phyloP scores from a whole-genome alignment of 2,329 filamentous ascomycete genomes.

The Colletotrichum sp. region DNA sequence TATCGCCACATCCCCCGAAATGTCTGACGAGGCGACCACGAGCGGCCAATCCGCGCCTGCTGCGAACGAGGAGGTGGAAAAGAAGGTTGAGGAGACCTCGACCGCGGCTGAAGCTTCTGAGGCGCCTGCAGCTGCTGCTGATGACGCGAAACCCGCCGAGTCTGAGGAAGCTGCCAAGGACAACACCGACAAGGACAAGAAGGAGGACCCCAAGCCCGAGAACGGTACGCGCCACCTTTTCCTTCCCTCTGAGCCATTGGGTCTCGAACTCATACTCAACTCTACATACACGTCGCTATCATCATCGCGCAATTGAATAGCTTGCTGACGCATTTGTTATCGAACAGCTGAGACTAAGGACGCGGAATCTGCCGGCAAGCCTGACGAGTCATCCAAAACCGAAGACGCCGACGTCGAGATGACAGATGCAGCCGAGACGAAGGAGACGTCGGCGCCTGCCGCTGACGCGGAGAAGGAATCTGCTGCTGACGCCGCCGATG shows the following conservation, averaged over 20 bases:
- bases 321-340: neutral
- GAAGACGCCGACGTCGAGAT: slow-evolving; percentile 64
- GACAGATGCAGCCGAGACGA: slow-evolving; percentile 55
- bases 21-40: slow-evolving; percentile 41
- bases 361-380: slow-evolving; percentile 32
- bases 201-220: slow-evolving; percentile 28
- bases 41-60: slow-evolving; percentile 20
- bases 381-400: slow-evolving; percentile 34
- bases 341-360: slow-evolving; percentile 29
- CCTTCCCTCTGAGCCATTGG: neutral
- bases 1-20: slow-evolving; percentile 28
- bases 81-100: slow-evolving; percentile 40
- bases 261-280: neutral
- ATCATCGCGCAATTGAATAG: slow-evolving; percentile 16
- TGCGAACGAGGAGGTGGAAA: slow-evolving; percentile 19
- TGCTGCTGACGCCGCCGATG: slow-evolving; percentile 35
- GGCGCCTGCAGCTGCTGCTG: slow-evolving; percentile 10
- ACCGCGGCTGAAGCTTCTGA: slow-evolving; percentile 34
- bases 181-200: slow-evolving; percentile 22
- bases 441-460: slow-evolving; percentile 35
- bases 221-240: slow-evolving; percentile 35
- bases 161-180: slow-evolving; percentile 27
- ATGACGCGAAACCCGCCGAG: slow-evolving; percentile 30
- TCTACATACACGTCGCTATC: neutral
- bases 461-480: slow-evolving; percentile 24